Conservation (phyloP, 2,329 filamentous ascomycete species). For the Aspergillus ruber region DNA sequence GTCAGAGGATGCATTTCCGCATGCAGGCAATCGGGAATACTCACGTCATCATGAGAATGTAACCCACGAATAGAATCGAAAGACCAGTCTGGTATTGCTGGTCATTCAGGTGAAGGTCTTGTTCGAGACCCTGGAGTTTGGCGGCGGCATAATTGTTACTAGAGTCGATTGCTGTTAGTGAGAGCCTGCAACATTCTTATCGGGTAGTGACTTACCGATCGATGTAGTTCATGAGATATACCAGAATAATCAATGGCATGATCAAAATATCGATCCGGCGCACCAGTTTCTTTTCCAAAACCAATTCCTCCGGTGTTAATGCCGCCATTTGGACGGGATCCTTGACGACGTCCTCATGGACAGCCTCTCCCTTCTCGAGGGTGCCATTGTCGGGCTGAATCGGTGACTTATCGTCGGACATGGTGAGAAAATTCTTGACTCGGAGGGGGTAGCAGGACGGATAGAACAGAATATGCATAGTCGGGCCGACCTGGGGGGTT, state of each 20-base stretch:
- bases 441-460: too few species aligned
- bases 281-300: constrained; percentile 31
- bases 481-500: too few species aligned
- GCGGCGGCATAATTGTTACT: constrained; percentile 36
- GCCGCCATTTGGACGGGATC: constrained; percentile 1
- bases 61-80: constrained; percentile 31
- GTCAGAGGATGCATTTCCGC: neutral
- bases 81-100: constrained; percentile 28
- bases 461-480: too few species aligned
- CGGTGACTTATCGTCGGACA: neutral
- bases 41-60: constrained; percentile 20
- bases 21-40: neutral
- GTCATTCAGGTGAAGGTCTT: constrained; percentile 24
- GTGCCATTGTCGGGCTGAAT: constrained; percentile 8
- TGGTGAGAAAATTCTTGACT: neutral
- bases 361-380: constrained; percentile 12
- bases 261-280: constrained; percentile 32
- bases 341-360: constrained; percentile 31
- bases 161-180: neutral
- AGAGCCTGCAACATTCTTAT: neutral
- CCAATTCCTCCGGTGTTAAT: constrained; percentile 22
- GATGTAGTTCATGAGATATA: constrained; percentile 42
- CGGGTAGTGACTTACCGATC: constrained; percentile 27
- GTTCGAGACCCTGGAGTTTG: constrained; percentile 27
- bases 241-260: constrained; percentile 36